These are phyloP conservation scores for Talaromyces sp. DNA, from an alignment of 2,329 filamentous ascomycete species.

Conservation along the genomic window DNA sequence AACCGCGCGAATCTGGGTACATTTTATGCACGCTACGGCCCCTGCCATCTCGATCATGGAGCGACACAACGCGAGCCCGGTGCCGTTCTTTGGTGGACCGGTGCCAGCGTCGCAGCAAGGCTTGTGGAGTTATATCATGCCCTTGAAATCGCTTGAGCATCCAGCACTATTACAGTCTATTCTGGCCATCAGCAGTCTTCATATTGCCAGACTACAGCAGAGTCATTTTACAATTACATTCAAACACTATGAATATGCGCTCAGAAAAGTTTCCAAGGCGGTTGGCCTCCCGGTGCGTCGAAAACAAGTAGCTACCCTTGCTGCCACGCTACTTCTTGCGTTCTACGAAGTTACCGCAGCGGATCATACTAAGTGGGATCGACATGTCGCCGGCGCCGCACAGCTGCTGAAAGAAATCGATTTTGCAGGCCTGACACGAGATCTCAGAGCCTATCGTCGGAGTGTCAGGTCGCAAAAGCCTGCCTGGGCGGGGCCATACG, in stretches of 20 bases:
- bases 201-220: constrained; percentile 78
- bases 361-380: constrained; percentile 94
- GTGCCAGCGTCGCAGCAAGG: constrained; percentile 60
- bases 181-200: constrained; percentile 78
- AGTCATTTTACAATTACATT: constrained; percentile 74
- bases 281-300: constrained; percentile 67
- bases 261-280: constrained; percentile 72
- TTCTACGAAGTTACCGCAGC: constrained; percentile 95
- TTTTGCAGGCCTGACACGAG: constrained; percentile 67
- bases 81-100: constrained; percentile 61
- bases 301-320: constrained; percentile 76
- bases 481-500: constrained; percentile 26
- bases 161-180: constrained; percentile 89
- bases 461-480: constrained; percentile 36
- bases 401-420: constrained; percentile 81
- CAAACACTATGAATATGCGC: constrained; percentile 85
- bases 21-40: constrained; percentile 86
- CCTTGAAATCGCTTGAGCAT: constrained; percentile 76
- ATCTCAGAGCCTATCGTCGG: constrained; percentile 64
- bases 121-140: constrained; percentile 71
- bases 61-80: constrained; percentile 70
- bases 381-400: constrained; percentile 79
- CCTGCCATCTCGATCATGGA: constrained; percentile 86
- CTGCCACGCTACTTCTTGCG: constrained; percentile 77
- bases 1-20: constrained; percentile 79